phyloP scores from a whole-genome alignment of 371 early-diverging fungal species.

The Mortierella sp. region DNA sequence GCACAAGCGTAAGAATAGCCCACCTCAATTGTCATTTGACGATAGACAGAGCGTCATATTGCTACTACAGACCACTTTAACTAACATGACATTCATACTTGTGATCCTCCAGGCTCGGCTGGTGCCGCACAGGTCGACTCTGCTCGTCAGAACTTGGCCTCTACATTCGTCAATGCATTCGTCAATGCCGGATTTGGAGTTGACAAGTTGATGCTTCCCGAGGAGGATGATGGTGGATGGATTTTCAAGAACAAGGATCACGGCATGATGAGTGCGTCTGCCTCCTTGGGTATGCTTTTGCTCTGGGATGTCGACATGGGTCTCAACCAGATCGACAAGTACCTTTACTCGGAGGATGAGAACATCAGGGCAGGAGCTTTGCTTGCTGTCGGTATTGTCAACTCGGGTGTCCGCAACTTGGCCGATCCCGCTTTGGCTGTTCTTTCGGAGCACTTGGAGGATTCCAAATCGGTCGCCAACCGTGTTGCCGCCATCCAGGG shows the following conservation, averaged over 20 bases:
- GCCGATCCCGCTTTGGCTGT: slow-evolving; percentile 95
- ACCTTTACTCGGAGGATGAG: slow-evolving; percentile 89
- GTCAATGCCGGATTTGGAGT: slow-evolving; percentile 96
- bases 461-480: slow-evolving; percentile 59
- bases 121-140: slow-evolving; percentile 84
- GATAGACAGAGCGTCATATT: too few species aligned
- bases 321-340: slow-evolving; percentile 93
- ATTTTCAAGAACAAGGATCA: slow-evolving; percentile 98
- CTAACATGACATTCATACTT: neutral
- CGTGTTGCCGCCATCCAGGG: slow-evolving; percentile 63
- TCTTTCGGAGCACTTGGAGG: slow-evolving; percentile 86
- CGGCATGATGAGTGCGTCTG: slow-evolving; percentile 95
- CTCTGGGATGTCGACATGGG: slow-evolving; percentile 97
- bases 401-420: slow-evolving; percentile 90
- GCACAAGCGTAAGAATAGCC: slow-evolving; percentile 80
- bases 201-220: slow-evolving; percentile 91
- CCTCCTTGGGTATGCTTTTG: slow-evolving; percentile 92
- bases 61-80: neutral
- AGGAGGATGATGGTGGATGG: slow-evolving; percentile 86
- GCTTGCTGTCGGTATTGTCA: slow-evolving; percentile 94
- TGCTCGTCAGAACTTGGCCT: slow-evolving; percentile 95
- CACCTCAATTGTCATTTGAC: too few species aligned
- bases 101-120: slow-evolving; percentile 57
- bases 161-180: slow-evolving; percentile 98
- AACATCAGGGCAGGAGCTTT: slow-evolving; percentile 92